Base-by-base conservation (phyloP, 805 yeast genomes). In the Saccharomycopsis babjevae region DNA sequence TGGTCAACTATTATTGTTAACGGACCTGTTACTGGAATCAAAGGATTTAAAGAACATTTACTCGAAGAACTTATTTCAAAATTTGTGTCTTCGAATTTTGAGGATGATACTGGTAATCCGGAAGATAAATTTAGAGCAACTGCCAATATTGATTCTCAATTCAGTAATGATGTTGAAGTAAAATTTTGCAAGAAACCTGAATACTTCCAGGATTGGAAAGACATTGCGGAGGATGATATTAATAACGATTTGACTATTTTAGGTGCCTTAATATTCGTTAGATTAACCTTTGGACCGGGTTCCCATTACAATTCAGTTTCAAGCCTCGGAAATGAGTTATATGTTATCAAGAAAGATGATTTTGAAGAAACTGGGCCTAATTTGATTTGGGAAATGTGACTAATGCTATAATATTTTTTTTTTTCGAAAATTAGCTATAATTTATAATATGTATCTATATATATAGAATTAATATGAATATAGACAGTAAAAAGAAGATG, bases 181-280 rank as follows among this genome's bases (percentile, higher is more conserved):
- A 83, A 81, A 66, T 69, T 83, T 57, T 83, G 85, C 30, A 85
- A 86, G 67, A 80, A 83, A 71, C 96, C 97, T 0, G 98, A 93
- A 60, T 92, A 93, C 72, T 93, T 93, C 74, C 89, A 96, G 0
- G 96, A 89, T 66, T 93, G 97, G 97, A 92, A 92, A 73, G 83
- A 83, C 71, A n/a, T 43, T 13, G 15, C 38, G 32, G 36, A 22
- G 5, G 54, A 25, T 16, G 60, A 59, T 36, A 42, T 46, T 22
- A 73, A 74, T 43, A 59, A 57, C 34, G 66, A 64, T 42, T 59
- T 64, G 32, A 58, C 63, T 1, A 46, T 62, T 15, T 52, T 64
- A n/a, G 66, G 66, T 13, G 64, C 65, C 15, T 22, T 59, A n/a
- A 25, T 64, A 11, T 61, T 58, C 38, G 25, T 54, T 1, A 54